Evolutionary conservation across 331 rosid species (phyloP), one percentile per base, ranked within the genome.

Genomic region (Malus hybrid): DNA sequence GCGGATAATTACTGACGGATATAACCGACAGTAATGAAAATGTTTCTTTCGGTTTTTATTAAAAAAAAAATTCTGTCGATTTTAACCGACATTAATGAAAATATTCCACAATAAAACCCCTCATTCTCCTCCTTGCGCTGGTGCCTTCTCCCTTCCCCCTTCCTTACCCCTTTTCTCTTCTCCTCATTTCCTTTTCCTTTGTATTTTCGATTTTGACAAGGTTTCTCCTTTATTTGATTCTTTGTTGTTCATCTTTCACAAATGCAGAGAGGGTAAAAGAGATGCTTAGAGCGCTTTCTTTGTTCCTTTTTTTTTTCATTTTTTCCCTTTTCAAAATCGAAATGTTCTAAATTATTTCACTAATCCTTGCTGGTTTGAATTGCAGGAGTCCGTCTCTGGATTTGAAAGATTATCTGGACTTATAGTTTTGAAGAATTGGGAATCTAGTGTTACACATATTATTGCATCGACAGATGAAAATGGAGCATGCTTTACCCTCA

Each of bases 241-340:
- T 94, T 20, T 94, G 99, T 76, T 94, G 96, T 82, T 94, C 99
- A 74, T 90, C 97, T 79, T 90, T 94, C 80, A 81, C 96, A 19
- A 57, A 67, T 46, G 84, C 77, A 33, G 99, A 94, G 76, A 86
- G 76, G 95, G 99, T 94, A 90, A 88, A 11, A 39, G 62, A 65
- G 77, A 79, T 79, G 46, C 72, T 57, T 73, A 19, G 54, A 52
- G 33, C 42, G 31, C 57, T 65, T 16, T 22, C 65, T 78, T 65
- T 0, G n/a, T 65, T 66, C 44, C 15, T 52, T 54, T 61, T 73
- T 50, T 28, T 72, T 1, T 39, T 39, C 13, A 39, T 24, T 24
- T 24, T 24, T 24, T 24, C 24, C 31, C 16, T 33, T 13, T 65
- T 1, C 54, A 7, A 10, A 39, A 10, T 28, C 10, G 32, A 36